Percentiles rank a stretch among this genome's conserved stretches.
These are phyloP conservation scores for Zopfia rhizophila DNA, from an alignment of 2,329 filamentous ascomycete genomes.

Conservation along the genomic window DNA sequence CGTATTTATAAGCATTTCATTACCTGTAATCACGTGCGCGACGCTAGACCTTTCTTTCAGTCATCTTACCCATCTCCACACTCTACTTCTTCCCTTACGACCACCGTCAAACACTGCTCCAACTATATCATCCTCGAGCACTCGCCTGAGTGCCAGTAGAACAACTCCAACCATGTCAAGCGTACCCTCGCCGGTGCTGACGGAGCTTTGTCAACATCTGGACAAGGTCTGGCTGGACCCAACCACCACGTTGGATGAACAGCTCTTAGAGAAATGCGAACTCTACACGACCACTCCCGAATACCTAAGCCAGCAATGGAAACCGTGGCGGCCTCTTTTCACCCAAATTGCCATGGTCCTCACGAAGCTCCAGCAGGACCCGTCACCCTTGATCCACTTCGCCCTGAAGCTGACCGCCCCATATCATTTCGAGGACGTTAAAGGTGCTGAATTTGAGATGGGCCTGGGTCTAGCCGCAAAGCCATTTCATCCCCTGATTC, in stretches of 20 bases:
- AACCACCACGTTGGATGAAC: slow-evolving; percentile 57
- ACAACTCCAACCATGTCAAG: too few species aligned
- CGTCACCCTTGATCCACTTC: slow-evolving; percentile 64
- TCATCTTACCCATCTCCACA: slow-evolving; percentile 1
- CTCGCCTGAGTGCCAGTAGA: too few species aligned
- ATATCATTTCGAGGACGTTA: slow-evolving; percentile 51
- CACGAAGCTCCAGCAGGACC: slow-evolving; percentile 66
- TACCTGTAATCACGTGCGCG: slow-evolving; percentile 45
- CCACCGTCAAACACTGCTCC: too few species aligned
- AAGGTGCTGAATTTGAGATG: slow-evolving; percentile 64
- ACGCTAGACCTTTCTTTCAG: slow-evolving; percentile 37
- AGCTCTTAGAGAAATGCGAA: slow-evolving; percentile 63
- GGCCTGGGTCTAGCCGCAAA: slow-evolving; percentile 62
- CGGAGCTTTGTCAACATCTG: slow-evolving; percentile 56
- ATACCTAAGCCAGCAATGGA: slow-evolving; percentile 39
- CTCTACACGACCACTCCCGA: slow-evolving; percentile 51
- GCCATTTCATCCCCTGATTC: slow-evolving; percentile 65
- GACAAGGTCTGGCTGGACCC: slow-evolving; percentile 57
- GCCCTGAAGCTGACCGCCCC: slow-evolving; percentile 61
- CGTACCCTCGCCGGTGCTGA: slow-evolving; percentile 33
- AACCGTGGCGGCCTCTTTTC: slow-evolving; percentile 48
- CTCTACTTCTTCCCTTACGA: background rate
- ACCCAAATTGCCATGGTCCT: slow-evolving; percentile 62
- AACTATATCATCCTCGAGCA: too few species aligned
- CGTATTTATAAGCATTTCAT: background rate